Percentiles rank a stretch among this genome's conserved stretches.
phyloP scores from a whole-genome alignment of 768 basidiomycete species.

The Leccinellum rugosiceps region DNA sequence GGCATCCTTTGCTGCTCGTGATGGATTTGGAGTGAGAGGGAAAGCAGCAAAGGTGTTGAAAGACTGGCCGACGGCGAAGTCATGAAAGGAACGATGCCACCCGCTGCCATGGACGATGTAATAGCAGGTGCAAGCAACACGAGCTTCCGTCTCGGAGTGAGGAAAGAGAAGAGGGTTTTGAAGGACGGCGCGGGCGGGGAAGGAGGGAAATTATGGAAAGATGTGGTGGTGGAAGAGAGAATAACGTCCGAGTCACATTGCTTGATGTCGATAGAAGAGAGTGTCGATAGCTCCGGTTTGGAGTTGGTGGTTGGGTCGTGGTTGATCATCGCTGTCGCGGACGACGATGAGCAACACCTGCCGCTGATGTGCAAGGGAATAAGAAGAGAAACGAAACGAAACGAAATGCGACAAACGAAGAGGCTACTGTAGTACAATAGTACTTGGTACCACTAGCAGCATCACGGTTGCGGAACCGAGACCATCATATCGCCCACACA shows the following conservation, averaged over 20 bases:
- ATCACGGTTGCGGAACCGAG: no score
- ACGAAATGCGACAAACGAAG: not conserved
- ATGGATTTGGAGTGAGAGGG: conserved; percentile 40
- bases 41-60: conserved; percentile 71
- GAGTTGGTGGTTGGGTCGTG: conserved; percentile 20
- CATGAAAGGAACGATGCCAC: conserved; percentile 83
- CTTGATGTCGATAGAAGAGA: conserved; percentile 20
- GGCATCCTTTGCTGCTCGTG: conserved; percentile 42
- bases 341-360: conserved; percentile 25
- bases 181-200: conserved; percentile 48
- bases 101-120: conserved; percentile 56
- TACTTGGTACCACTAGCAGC: no score
- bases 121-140: conserved; percentile 62
- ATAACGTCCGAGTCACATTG: conserved; percentile 5
- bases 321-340: conserved; percentile 31
- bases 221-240: conserved; percentile 9
- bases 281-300: conserved; percentile 11
- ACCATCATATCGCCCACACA: no score
- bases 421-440: no score
- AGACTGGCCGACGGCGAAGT: conserved; percentile 72
- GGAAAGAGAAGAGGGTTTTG: conserved; percentile 63
- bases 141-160: conserved; percentile 53
- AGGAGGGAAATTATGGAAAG: conserved; percentile 18
- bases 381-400: conserved; percentile 14
- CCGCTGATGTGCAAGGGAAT: conserved; percentile 4